phyloP scores from a whole-genome alignment of 2,329 filamentous ascomycete genomes.

The Pestalotiopsis sp. region DNA sequence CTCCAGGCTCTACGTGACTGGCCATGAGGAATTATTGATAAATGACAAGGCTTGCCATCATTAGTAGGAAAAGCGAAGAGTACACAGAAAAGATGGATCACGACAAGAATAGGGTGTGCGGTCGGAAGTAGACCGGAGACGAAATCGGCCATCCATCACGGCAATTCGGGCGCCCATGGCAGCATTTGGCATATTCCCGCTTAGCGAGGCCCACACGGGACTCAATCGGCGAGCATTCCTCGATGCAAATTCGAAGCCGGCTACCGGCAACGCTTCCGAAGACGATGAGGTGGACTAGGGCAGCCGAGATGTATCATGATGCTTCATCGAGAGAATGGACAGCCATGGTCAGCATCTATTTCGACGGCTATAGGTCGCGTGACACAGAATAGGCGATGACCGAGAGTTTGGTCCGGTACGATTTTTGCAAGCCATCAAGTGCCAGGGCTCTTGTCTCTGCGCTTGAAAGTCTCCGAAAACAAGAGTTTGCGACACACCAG shows the following conservation, averaged over 20 bases:
- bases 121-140: slow-evolving; percentile 2
- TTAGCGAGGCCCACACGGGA: slow-evolving; percentile 6
- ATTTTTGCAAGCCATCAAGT: neutral
- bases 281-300: neutral
- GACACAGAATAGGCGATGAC: neutral
- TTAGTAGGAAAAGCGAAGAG: neutral
- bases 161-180: neutral
- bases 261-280: neutral
- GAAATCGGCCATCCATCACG: slow-evolving; percentile 10
- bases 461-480: too few relatives aligned
- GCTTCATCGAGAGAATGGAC: neutral
- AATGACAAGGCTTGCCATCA: neutral
- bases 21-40: slow-evolving; percentile 15
- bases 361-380: neutral
- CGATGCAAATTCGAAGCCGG: neutral
- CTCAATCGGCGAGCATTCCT: neutral
- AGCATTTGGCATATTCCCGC: slow-evolving; percentile 9
- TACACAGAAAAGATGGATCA: neutral
- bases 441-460: neutral
- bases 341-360: neutral
- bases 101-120: slow-evolving; percentile 4
- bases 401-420: neutral
- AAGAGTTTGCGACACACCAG: too few relatives aligned
- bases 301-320: neutral
- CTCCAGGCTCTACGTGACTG: slow-evolving; percentile 15